These are phyloP conservation scores for Carex parvula DNA, from an alignment of 176 grass and related monocot species.

Conservation along the genomic window DNA sequence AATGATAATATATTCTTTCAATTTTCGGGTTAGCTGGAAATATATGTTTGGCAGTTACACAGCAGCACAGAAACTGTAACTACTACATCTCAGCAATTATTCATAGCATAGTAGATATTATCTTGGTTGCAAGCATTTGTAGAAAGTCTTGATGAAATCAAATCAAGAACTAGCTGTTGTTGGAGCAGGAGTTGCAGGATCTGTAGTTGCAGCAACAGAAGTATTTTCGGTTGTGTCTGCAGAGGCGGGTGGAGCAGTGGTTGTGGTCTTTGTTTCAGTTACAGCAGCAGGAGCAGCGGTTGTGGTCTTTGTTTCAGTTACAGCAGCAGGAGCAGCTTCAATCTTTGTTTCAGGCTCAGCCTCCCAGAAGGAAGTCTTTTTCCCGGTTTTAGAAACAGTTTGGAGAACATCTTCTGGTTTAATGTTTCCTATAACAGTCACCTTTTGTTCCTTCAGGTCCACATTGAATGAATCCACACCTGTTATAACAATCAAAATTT, in stretches of 20 bases:
- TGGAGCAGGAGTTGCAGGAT: conserved; percentile 9
- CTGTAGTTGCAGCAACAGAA: conserved; percentile 11
- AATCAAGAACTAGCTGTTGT: conserved; percentile 23
- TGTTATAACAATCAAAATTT: conserved; percentile 29
- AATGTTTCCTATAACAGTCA: conserved; percentile 78
- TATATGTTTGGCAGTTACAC: conserved; percentile 2
- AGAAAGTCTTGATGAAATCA: not conserved
- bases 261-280: conserved; percentile 8
- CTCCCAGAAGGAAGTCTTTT: conserved; percentile 79
- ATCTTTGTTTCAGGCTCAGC: conserved; percentile 25
- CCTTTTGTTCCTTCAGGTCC: conserved; percentile 78
- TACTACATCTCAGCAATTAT: conserved; percentile 14
- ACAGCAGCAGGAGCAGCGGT: not conserved
- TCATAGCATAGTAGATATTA: not conserved
- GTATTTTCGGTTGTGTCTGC: not conserved
- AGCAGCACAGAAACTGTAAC: not conserved
- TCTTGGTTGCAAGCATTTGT: not conserved
- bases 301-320: conserved; percentile 9
- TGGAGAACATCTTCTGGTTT: conserved; percentile 70
- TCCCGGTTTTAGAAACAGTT: conserved; percentile 82
- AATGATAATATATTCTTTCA: not conserved
- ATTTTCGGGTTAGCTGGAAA: not conserved
- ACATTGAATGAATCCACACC: conserved; percentile 84
- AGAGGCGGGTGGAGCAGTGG: not conserved
- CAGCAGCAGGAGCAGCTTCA: conserved; percentile 3